These are phyloP conservation scores for Porpolomopsis calyptriformis DNA, from an alignment of 768 basidiomycete genomes.

Conservation along the genomic window DNA sequence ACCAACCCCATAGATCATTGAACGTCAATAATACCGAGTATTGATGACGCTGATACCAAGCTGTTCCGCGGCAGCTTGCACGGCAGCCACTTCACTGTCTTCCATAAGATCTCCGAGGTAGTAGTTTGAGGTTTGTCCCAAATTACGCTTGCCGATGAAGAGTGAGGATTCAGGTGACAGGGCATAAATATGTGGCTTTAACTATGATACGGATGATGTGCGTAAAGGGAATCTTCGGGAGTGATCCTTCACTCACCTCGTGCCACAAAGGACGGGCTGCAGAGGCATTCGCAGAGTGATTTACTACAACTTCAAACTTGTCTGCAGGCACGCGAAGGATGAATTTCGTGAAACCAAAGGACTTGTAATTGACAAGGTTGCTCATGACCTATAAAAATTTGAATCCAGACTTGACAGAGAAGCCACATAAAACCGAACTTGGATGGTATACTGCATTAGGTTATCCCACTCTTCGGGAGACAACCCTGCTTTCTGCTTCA, in stretches of 20 bases:
- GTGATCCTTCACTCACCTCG: slow-evolving; percentile 29
- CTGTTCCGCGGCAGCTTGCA: slow-evolving; percentile 69
- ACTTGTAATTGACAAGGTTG: slow-evolving; percentile 67
- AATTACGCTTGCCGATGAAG: slow-evolving; percentile 68
- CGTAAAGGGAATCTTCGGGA: neutral
- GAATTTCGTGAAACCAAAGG: slow-evolving; percentile 81
- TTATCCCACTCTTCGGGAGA: slow-evolving; percentile 54
- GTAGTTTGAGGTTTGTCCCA: slow-evolving; percentile 78
- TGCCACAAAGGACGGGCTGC: slow-evolving; percentile 54
- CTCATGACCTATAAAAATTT: slow-evolving; percentile 34
- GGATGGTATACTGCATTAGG: slow-evolving; percentile 59
- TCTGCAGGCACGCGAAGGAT: slow-evolving; percentile 54
- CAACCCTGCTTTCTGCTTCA: slow-evolving; percentile 47
- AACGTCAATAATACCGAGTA: slow-evolving; percentile 44
- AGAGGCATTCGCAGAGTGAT: slow-evolving; percentile 46
- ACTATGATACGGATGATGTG: slow-evolving; percentile 25
- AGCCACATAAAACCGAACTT: slow-evolving; percentile 35
- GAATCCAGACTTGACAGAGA: neutral
- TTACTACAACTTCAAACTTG: slow-evolving; percentile 55
- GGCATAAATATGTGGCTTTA: slow-evolving; percentile 68
- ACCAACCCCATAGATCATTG: too few relatives aligned
- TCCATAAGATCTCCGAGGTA: slow-evolving; percentile 65
- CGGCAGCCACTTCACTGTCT: slow-evolving; percentile 68
- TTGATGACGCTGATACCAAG: slow-evolving; percentile 69
- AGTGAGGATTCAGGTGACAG: slow-evolving; percentile 51